Evolutionary conservation across 768 basidiomycete genomes (phyloP).

Genomic region (Coprinopsis marcescibilis): DNA sequence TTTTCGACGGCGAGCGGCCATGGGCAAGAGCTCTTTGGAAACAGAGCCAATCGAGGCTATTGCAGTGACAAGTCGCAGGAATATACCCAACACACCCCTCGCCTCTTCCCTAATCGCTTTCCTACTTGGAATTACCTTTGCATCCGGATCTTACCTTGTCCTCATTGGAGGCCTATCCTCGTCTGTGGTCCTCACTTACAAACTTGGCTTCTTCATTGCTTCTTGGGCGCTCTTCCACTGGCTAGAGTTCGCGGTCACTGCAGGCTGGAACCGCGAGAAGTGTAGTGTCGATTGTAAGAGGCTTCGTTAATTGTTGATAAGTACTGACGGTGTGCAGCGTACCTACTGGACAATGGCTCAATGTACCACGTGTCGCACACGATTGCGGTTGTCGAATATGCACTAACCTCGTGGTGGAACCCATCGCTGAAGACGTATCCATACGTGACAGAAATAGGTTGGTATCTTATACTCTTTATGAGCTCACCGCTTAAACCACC

Average conservation of each 20-base stretch:
- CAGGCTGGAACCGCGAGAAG: conserved; percentile 91
- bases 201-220: conserved; percentile 78
- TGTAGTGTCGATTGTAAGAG: conserved; percentile 88
- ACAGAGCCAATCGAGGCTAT: conserved; percentile 40
- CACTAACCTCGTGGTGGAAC: conserved; percentile 60
- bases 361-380: conserved; percentile 83
- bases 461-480: conserved; percentile 16
- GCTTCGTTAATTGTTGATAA: conserved; percentile 1
- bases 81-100: conserved; percentile 87
- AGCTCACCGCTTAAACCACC: background rate
- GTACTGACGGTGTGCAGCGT: conserved; percentile 49
- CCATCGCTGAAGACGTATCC: conserved; percentile 56
- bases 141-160: conserved; percentile 49
- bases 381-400: conserved; percentile 73
- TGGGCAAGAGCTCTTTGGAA: conserved; percentile 36
- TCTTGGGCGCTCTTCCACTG: conserved; percentile 88
- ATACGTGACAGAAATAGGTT: conserved; percentile 59
- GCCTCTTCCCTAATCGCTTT: conserved; percentile 76
- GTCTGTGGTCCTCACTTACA: conserved; percentile 63
- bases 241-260: conserved; percentile 92
- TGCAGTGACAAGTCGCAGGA: conserved; percentile 35
- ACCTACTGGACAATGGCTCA: conserved; percentile 84
- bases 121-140: conserved; percentile 70
- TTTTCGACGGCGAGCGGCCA: conserved; percentile 34
- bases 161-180: conserved; percentile 36